Base-by-base conservation (phyloP, 495 filamentous ascomycete genomes). In the Xylaria intraflava region DNA sequence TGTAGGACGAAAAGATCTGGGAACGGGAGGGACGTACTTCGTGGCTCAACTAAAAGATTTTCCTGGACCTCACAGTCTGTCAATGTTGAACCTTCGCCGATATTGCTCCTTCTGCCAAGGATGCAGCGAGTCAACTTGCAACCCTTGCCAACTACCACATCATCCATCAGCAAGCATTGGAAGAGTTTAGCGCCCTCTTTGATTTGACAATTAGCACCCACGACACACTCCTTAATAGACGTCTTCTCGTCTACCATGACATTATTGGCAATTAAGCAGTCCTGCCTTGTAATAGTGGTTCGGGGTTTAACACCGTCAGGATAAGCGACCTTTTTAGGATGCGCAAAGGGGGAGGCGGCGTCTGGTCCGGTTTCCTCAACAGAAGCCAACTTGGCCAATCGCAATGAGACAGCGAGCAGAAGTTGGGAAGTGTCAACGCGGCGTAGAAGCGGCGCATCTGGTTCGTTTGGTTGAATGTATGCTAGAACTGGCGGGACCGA, bases 1-100 rank as follows among this genome's bases (percentile, higher is more conserved):
- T 31, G 7, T 36, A 33, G 41, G 39, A 27, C 24, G 22, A 11
- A 11, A 26, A 19, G 20, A 38, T 6, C 11, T 30, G 11, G 35
- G 17, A 9, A 47, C 47, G 20, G 50, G 14, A 50, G 27, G 42
- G 49, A 80, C 81, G 78, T 70, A 85, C 83, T 90, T 61, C 82
- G 84, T 20, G 88, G 82, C 53, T 86, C 82, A 11, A 97, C 87
- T n/a, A 87, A 71, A 64, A 85, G 78, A 27, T 84, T 88, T 66
- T 95, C 88, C 65, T 95, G 88, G 2, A 96, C 83, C 68, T 96
- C 90, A 60, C 90, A 95, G 53, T 96, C 89, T 49, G 82, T 88
- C 49, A 98, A 70, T 16, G 77, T 75, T 42, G 80, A 86, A 41
- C 86, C 85, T 22, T 86, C 83, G 0, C 90, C 90, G 42, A 97